These are phyloP conservation scores for Salmacisia buchloeana DNA, from an alignment of 1,284 basidiomycete species.

Conservation along the genomic window DNA sequence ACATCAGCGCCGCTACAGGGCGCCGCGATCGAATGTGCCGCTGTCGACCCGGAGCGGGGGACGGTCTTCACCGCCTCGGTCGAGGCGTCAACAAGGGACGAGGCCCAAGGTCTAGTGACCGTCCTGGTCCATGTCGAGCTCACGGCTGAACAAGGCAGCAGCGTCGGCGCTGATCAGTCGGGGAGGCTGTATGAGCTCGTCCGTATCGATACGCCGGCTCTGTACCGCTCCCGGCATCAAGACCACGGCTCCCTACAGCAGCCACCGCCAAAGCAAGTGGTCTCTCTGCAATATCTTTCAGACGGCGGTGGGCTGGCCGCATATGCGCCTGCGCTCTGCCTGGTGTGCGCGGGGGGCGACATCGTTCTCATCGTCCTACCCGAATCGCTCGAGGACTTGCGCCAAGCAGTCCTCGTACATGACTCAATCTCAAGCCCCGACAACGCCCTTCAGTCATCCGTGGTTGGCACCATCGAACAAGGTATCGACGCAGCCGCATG, in stretches of 20 bases:
- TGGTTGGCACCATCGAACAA: conserved; percentile 70
- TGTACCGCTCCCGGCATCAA: not conserved
- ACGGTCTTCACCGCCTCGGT: not conserved
- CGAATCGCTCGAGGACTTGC: not conserved
- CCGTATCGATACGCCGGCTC: not conserved
- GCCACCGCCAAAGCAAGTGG: conserved; percentile 13
- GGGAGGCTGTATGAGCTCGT: not conserved
- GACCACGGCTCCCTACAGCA: not conserved
- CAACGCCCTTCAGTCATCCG: conserved; percentile 19
- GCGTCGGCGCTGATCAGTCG: not conserved
- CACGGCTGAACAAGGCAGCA: not conserved
- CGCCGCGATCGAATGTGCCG: not conserved
- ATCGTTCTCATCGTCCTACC: conserved; percentile 31
- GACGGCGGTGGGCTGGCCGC: conserved; percentile 37
- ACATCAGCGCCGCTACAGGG: not conserved
- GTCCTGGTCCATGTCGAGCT: not conserved
- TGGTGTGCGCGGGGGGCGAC: conserved; percentile 42
- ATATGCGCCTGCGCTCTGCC: conserved; percentile 35
- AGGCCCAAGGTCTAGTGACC: not conserved
- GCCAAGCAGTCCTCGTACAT: not conserved
- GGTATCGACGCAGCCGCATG: conserved; percentile 78
- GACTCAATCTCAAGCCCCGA: too few species aligned
- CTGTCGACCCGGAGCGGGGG: not conserved
- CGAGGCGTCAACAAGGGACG: not conserved
- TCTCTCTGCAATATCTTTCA: conserved; percentile 33